phyloP scores from a whole-genome alignment of 2,329 filamentous ascomycete genomes.

The Aspergillus caelatus region DNA sequence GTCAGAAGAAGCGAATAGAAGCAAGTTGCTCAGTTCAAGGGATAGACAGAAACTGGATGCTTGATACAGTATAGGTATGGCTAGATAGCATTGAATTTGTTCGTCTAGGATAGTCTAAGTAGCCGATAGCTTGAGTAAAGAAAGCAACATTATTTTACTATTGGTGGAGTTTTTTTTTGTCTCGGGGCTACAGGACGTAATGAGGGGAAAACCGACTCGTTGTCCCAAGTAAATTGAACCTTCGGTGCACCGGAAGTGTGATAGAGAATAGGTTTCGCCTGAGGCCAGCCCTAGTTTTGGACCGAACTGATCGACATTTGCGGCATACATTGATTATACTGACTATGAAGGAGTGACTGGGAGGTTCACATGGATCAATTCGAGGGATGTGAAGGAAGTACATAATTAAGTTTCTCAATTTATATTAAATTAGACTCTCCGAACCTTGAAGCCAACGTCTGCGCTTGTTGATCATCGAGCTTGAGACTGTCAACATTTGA shows the following conservation, averaged over 20 bases:
- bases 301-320: background rate
- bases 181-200: background rate
- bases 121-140: background rate
- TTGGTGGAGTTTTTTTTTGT: background rate
- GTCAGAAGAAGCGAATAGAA: background rate
- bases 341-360: background rate
- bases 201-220: background rate
- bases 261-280: background rate
- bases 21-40: background rate
- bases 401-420: background rate
- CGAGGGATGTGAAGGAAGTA: background rate
- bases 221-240: background rate
- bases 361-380: background rate
- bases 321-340: background rate
- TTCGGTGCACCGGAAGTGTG: background rate
- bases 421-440: background rate
- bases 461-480: background rate
- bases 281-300: background rate
- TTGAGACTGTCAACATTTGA: background rate
- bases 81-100: background rate
- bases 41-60: background rate
- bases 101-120: background rate
- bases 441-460: background rate
- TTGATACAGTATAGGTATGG: background rate
- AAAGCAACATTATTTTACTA: background rate